phyloP scores from a whole-genome alignment of 179 eudicot genomes.

The Silene noctiflora region DNA sequence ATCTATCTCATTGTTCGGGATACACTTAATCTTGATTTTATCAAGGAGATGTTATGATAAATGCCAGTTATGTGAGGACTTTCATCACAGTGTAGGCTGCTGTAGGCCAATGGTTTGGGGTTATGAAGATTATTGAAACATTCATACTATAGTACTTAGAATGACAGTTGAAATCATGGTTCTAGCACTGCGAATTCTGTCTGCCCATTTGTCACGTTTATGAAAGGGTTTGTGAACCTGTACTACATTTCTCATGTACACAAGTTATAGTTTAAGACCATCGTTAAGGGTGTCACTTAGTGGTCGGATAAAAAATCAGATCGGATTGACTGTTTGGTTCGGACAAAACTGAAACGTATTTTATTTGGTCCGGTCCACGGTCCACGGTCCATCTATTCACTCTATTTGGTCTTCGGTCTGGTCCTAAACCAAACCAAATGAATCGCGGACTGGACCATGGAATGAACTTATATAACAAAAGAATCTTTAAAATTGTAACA shows the following conservation, averaged over 20 bases:
- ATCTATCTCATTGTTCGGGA: constrained; percentile 74
- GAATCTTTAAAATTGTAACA: no score
- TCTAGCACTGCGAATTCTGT: background rate
- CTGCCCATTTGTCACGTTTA: background rate
- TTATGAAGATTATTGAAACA: background rate
- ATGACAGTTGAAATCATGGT: constrained; percentile 1
- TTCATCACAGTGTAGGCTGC: background rate
- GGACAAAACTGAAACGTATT: no score
- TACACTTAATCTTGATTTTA: constrained; percentile 79
- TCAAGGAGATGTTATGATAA: constrained; percentile 66
- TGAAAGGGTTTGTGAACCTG: background rate
- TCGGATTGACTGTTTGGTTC: no score
- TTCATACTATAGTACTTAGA: background rate
- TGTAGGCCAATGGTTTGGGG: background rate
- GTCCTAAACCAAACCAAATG: no score
- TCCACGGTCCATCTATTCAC: no score
- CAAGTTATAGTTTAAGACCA: no score
- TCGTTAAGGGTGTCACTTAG: no score
- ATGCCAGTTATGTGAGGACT: constrained; percentile 3
- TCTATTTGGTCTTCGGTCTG: no score
- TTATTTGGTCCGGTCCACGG: no score
- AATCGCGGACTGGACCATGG: no score
- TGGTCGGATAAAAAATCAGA: no score
- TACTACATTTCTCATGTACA: background rate
- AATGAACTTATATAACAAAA: no score